phyloP scores from a whole-genome alignment of 1,284 basidiomycete genomes.

The Heterobasidion occidentale region DNA sequence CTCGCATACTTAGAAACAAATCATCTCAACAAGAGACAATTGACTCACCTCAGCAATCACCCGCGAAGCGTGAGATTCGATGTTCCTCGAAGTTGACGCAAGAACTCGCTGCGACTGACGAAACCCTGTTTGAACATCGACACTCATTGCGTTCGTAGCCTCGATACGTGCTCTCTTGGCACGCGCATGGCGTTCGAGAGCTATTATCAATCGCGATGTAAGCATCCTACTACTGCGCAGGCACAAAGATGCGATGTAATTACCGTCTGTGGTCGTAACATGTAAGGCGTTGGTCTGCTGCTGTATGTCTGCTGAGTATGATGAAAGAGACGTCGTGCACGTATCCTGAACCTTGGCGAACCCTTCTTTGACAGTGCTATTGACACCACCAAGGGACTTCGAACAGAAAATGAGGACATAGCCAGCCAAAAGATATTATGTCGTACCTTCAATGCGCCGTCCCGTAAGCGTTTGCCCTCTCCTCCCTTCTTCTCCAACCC shows the following conservation, averaged over 20 bases:
- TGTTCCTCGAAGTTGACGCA: constrained; percentile 38
- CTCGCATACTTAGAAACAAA: background rate
- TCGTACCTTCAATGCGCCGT: constrained; percentile 52
- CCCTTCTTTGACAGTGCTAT: constrained; percentile 32
- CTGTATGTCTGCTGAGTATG: constrained; percentile 46
- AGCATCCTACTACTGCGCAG: background rate
- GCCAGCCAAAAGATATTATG: constrained; percentile 1
- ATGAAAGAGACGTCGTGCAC: constrained; percentile 38
- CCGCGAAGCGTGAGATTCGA: constrained; percentile 37
- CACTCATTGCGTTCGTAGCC: constrained; percentile 38
- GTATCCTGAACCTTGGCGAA: constrained; percentile 37
- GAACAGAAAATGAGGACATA: background rate
- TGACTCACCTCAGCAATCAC: constrained; percentile 42
- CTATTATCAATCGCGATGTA: constrained; percentile 21
- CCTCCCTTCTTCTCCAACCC: constrained; percentile 37
- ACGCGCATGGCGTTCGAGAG: constrained; percentile 51
- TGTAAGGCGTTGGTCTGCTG: constrained; percentile 37
- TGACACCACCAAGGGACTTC: constrained; percentile 36
- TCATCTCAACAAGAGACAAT: background rate
- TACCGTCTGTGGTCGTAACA: constrained; percentile 39
- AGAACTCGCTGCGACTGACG: constrained; percentile 40
- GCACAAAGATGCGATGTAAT: constrained; percentile 11
- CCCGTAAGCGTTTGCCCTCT: constrained; percentile 49
- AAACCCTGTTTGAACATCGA: constrained; percentile 44
- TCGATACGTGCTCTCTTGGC: constrained; percentile 65